Evolutionary conservation across 306 rosid genomes (phyloP), one percentile per base, ranked within the genome.

Genomic region (Inga oerstediana): DNA sequence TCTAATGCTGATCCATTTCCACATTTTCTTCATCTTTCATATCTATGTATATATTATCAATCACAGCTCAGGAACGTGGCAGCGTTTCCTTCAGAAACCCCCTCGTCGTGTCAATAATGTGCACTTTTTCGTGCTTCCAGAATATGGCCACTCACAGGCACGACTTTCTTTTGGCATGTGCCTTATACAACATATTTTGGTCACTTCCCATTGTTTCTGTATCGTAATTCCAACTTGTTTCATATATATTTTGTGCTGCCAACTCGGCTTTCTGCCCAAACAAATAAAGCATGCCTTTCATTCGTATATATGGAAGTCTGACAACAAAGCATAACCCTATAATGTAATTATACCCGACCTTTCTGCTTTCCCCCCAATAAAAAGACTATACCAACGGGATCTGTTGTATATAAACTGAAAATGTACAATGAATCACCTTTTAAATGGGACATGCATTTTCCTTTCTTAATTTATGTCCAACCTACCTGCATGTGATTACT

Each of bases 401-500:
- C 72, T 83, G 67, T 81, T 49, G 19, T 49, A 46, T 75, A 51
- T 81, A 84, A 76, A 79, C 74, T 84, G 80, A 74, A 79, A 74
- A 81, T 80, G 78, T 64, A 87, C 87, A 89, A 82, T 81, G 83
- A 87, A 82, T 85, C 87, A 83, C 85, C 88, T 82, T 83, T 82
- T 62, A 24, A 65, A 80, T 79, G 70, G 76, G 84, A 76, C 86
- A 71, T 45, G 19, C 56, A 75, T 1, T 73, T 66, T 78, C 68
- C 68, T 24, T 68, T 81, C 59, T 24, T 54, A 61, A 24, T 85
- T 83, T 44, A 81, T 68, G 44, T 65, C 65, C 82, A 30, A 75
- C 54, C 75, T 44, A 44, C 51, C 43, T 79, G 81, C 89, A 88
- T 85, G 88, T 85, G 90, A 85, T 76, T 65, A 61, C 76, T 73